These are phyloP conservation scores for Hibiscus syriacus DNA, from an alignment of 345 rosid species.

Conservation along the genomic window DNA sequence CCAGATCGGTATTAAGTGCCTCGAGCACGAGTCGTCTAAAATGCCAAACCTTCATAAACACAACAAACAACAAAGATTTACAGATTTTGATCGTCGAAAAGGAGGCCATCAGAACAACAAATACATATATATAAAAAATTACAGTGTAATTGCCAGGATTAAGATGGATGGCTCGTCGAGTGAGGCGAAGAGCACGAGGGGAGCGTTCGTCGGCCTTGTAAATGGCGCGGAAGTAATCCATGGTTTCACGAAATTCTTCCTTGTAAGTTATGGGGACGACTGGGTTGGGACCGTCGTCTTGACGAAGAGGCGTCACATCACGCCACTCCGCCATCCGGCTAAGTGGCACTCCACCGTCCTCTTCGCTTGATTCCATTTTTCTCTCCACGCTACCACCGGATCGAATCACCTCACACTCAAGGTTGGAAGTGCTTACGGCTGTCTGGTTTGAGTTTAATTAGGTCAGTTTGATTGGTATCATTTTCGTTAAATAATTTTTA, in stretches of 20 bases:
- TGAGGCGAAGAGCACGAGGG: slow-evolving; percentile 63
- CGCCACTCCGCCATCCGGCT: slow-evolving; percentile 63
- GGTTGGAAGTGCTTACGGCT: neutral
- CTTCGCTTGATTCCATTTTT: slow-evolving; percentile 18
- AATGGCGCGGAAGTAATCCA: slow-evolving; percentile 86
- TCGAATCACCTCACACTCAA: neutral
- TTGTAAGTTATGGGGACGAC: slow-evolving; percentile 78
- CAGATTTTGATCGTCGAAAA: neutral
- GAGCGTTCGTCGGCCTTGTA: slow-evolving; percentile 68
- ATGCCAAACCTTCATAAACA: slow-evolving; percentile 71
- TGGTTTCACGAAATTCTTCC: slow-evolving; percentile 69
- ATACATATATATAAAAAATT: slow-evolving; percentile 8
- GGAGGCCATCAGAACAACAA: neutral
- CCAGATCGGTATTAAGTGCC: slow-evolving; percentile 36
- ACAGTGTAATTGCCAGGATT: slow-evolving; percentile 94
- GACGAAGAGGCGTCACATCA: slow-evolving; percentile 61
- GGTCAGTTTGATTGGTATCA: neutral
- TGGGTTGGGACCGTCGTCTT: slow-evolving; percentile 82
- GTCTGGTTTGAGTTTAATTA: neutral
- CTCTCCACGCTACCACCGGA: neutral
- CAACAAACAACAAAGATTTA: neutral
- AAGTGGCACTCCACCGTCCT: slow-evolving; percentile 26
- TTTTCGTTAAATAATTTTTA: no score
- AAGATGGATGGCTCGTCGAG: slow-evolving; percentile 44
- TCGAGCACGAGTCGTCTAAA: slow-evolving; percentile 72